Percentiles rank a stretch among this genome's conserved stretches.
Conservation (phyloP, 2,329 filamentous ascomycete genomes). For the Arthrinium phaeospermum region DNA sequence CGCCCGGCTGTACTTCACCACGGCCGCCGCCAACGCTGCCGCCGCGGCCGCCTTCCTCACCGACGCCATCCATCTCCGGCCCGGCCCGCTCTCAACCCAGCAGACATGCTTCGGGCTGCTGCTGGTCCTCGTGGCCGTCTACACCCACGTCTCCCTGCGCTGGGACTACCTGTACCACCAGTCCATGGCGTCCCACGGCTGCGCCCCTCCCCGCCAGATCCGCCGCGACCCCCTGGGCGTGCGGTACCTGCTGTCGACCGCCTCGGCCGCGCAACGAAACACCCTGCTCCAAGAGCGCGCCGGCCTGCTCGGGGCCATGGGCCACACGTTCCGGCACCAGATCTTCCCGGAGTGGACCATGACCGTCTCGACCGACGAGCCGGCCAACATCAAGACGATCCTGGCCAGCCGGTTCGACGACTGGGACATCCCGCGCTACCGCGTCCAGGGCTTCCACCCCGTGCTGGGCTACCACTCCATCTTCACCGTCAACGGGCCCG, state of each 20-base stretch:
- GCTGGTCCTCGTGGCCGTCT: background rate
- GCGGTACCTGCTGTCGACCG: slow-evolving; percentile 32
- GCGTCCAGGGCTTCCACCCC: slow-evolving; percentile 44
- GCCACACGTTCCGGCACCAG: slow-evolving; percentile 34
- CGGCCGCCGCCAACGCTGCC: background rate
- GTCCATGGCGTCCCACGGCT: slow-evolving; percentile 2
- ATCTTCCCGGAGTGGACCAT: slow-evolving; percentile 29
- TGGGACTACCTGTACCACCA: background rate
- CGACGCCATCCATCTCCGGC: background rate
- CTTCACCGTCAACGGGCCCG: slow-evolving; percentile 58
- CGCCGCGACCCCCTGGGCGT: slow-evolving; percentile 33
- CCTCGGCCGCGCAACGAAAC: slow-evolving; percentile 25
- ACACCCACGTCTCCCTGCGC: slow-evolving; percentile 7
- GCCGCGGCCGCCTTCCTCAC: background rate
- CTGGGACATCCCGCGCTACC: slow-evolving; percentile 50
- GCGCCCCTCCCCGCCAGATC: slow-evolving; percentile 20
- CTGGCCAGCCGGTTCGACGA: slow-evolving; percentile 44
- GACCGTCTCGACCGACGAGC: slow-evolving; percentile 33
- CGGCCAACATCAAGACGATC: slow-evolving; percentile 27
- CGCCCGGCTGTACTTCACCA: slow-evolving; percentile 7
- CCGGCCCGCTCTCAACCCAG: background rate
- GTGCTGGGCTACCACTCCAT: slow-evolving; percentile 58
- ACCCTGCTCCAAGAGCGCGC: slow-evolving; percentile 29
- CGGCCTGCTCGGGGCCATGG: slow-evolving; percentile 23
- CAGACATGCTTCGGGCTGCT: background rate